Evolutionary conservation across 345 rosid genomes (phyloP), one percentile per base, ranked within the genome.

Genomic region (Conringia planisiliqua): DNA sequence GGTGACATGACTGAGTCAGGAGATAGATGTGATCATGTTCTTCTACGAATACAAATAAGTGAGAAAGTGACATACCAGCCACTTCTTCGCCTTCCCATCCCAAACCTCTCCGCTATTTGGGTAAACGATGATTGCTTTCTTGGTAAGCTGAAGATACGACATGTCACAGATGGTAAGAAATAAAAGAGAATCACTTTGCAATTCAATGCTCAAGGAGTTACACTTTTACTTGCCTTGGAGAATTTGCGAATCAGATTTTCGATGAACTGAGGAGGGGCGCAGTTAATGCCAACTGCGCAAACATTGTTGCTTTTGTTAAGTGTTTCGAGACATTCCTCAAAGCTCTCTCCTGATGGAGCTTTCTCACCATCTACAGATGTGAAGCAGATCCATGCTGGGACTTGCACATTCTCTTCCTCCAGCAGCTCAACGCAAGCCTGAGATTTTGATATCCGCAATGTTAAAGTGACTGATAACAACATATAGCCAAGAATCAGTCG

Each of bases 341-440:
- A 91, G 68, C 84, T 86, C 76, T 93, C 97, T 46, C 97, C 98
- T 0, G 96, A 91, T 42, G 97, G 85, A 40, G 89, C 90, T 58
- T 87, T 89, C 75, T 83, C 87, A 8, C 97, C 98, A 35, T 93
- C 96, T 5, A 89, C 87, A 0, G 86, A 88, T 62, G 90, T 84
- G 85, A 91, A 93, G 79, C 96, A 91, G 48, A 93, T 88, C 98
- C 96, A 93, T 17, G 94, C 84, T 27, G 96, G 98, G 46, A 91
- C 88, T 7, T 83, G 67, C 5, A 89, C 50, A 27, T 89, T 83
- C 82, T 89, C 96, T 83, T 93, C 98, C 68, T 88, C 89, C 17
- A 93, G 79, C 79, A 93, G 77, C 85, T 88, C 97, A 14, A 73
- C 89, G 71, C 91, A 93, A 1, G 96, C 98, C 96, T 88, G 83